phyloP scores from a whole-genome alignment of 345 rosid genomes.

The Pseudoturritis turrita region DNA sequence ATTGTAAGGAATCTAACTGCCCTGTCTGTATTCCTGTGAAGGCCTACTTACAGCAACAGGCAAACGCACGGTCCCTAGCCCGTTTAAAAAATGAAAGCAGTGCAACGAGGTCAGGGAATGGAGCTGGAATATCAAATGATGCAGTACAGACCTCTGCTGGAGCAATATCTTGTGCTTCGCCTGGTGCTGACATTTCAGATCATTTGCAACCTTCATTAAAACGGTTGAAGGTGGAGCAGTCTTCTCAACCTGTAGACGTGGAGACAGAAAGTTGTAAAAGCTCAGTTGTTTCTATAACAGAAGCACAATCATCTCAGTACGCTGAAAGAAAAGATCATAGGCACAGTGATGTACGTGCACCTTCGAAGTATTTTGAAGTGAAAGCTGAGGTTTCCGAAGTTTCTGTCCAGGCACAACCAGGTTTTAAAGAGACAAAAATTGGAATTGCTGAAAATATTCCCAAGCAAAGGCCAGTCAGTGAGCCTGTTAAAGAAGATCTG shows the following conservation, averaged over 20 bases:
- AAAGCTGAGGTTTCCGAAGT: slow-evolving; percentile 53
- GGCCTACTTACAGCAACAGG: slow-evolving; percentile 49
- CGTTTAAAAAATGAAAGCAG: slow-evolving; percentile 40
- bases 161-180: slow-evolving; percentile 38
- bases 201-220: slow-evolving; percentile 71
- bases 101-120: slow-evolving; percentile 35
- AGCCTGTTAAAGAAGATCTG: slow-evolving; percentile 34
- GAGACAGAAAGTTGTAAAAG: slow-evolving; percentile 47
- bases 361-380: slow-evolving; percentile 57
- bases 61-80: slow-evolving; percentile 41
- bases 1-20: slow-evolving; percentile 65
- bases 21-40: slow-evolving; percentile 97
- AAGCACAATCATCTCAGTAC: slow-evolving; percentile 46
- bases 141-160: slow-evolving; percentile 42
- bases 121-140: slow-evolving; percentile 47
- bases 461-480: slow-evolving; percentile 45
- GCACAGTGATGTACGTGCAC: slow-evolving; percentile 36
- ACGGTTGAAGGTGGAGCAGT: slow-evolving; percentile 80
- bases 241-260: slow-evolving; percentile 43
- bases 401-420: slow-evolving; percentile 45
- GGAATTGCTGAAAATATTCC: slow-evolving; percentile 45
- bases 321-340: slow-evolving; percentile 49
- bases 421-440: slow-evolving; percentile 40
- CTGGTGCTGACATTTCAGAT: slow-evolving; percentile 44
- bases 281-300: slow-evolving; percentile 37